Evolutionary conservation across 2,329 filamentous ascomycete genomes (phyloP).

Genomic region (Penicillium brasilianum): DNA sequence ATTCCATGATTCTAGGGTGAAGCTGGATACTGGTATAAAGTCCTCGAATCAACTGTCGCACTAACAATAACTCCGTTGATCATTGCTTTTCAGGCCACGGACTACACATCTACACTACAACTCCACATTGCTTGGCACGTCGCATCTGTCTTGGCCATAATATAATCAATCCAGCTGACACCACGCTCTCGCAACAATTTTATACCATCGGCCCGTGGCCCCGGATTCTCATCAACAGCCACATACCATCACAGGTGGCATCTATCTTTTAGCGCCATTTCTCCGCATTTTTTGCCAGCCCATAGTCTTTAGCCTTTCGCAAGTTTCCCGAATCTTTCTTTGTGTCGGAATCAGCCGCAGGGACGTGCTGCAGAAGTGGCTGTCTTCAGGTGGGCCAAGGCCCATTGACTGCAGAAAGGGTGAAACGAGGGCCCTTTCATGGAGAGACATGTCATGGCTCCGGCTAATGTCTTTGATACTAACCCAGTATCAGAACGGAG

Average conservation of each 20-base stretch:
- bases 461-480: slow-evolving; percentile 16
- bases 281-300: neutral
- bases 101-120: slow-evolving; percentile 11
- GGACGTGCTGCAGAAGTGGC: neutral
- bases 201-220: slow-evolving; percentile 27
- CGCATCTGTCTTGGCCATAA: slow-evolving; percentile 17
- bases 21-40: slow-evolving; percentile 2
- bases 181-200: neutral
- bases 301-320: neutral
- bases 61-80: slow-evolving; percentile 25
- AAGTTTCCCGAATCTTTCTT: neutral
- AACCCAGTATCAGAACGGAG: slow-evolving; percentile 25
- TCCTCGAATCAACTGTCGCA: slow-evolving; percentile 25
- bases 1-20: neutral
- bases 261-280: neutral
- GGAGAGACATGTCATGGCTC: slow-evolving; percentile 1
- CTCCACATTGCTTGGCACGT: slow-evolving; percentile 21
- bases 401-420: slow-evolving; percentile 6
- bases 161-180: neutral
- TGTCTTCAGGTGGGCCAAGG: slow-evolving; percentile 8
- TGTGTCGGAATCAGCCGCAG: neutral
- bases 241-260: slow-evolving; percentile 12
- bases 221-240: slow-evolving; percentile 22
- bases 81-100: slow-evolving; percentile 37
- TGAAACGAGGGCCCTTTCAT: slow-evolving; percentile 11